A percentile compares a stretch with the other conserved stretches of the same genome.
Conservation (phyloP, 805 yeast genomes). For the Suhomyces sp. region DNA sequence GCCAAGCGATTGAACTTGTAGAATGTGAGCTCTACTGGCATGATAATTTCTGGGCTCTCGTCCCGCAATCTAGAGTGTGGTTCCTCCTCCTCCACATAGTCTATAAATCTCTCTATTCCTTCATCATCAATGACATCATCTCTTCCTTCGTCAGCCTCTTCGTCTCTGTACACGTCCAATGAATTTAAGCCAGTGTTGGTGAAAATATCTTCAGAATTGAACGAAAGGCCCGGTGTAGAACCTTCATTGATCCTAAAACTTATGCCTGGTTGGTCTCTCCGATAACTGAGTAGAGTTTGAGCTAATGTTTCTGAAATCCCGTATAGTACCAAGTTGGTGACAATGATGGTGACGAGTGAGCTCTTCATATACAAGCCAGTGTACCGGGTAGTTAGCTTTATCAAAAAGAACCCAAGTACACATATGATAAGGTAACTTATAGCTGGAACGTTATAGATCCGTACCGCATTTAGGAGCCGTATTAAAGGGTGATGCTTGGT, state of each 20-base stretch:
- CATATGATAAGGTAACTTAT: constrained; percentile 54
- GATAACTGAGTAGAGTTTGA: constrained; percentile 54
- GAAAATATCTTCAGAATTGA: constrained; percentile 18
- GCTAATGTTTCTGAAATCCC: constrained; percentile 94
- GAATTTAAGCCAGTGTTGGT: constrained; percentile 1
- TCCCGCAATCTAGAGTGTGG: constrained; percentile 6
- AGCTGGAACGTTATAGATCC: constrained; percentile 52
- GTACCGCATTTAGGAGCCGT: constrained; percentile 28
- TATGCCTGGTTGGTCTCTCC: constrained; percentile 20
- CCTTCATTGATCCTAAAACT: constrained; percentile 19
- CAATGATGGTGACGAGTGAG: constrained; percentile 73
- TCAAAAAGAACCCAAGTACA: constrained; percentile 48
- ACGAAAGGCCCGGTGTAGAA: constrained; percentile 14
- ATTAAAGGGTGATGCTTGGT: constrained; percentile 4
- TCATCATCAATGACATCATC: constrained; percentile 19
- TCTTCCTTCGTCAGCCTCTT: constrained; percentile 1
- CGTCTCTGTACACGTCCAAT: constrained; percentile 2
- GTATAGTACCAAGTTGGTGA: constrained; percentile 75
- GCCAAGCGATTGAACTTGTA: constrained; percentile 71
- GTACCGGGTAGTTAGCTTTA: constrained; percentile 56
- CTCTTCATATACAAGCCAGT: constrained; percentile 59
- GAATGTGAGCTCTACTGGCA: constrained; percentile 27
- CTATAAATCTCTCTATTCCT: constrained; percentile 32
- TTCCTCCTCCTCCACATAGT: constrained; percentile 33
- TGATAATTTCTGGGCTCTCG: constrained; percentile 3